Evolutionary conservation across 805 yeast genomes (phyloP), one percentile per base, ranked within the genome.

Genomic region (Wickerhamiella cacticola): DNA sequence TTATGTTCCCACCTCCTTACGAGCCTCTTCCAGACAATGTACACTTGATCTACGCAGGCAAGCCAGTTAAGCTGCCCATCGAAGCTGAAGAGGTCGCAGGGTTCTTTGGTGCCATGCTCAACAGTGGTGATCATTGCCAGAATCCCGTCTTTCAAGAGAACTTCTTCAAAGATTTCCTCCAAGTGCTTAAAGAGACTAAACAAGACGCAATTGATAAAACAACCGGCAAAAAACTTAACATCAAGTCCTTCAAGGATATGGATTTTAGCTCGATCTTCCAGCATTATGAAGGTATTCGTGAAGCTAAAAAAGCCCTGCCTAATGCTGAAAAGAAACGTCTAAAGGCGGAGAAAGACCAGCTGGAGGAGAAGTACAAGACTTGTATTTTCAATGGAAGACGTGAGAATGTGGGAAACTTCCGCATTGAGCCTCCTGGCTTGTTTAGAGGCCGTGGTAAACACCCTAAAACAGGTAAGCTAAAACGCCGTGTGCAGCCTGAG

Each of bases 81-180:
- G 82, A 72, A 48, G 96, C 96, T 2, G 98, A 89, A 65, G 97
- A 89, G 63, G 96, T 89, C 29, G 97, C 96, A 0, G 96, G 96
- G 0, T 89, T 87, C 59, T 89, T 73, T 63, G 97, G 82, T 8
- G 95, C 95, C 5, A 72, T 89, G 76, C 53, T 88, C 39, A 87
- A 84, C 54, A 48, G 60, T 9, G 46, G 46, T 6, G 96, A 89
- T 54, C 96, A 89, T 64, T 92, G 87, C 10, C 74, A 79, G 52
- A 89, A 87, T 59, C 87, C 94, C 0, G 78, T 76, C 0, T 89
- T 89, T 63, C 94, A 80, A 54, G 76, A 78, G 59, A 89, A 89
- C 63, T 89, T 89, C 68, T 89, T 89, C 57, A 61, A 70, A 9
- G 97, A 89, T 63, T 88, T 88, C 59, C 51, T 67, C 35, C 63